Percentiles rank a stretch among this genome's conserved stretches.
Evolutionary conservation across 805 yeast species (phyloP).

Genomic region (Zygoascus ofunaensis): DNA sequence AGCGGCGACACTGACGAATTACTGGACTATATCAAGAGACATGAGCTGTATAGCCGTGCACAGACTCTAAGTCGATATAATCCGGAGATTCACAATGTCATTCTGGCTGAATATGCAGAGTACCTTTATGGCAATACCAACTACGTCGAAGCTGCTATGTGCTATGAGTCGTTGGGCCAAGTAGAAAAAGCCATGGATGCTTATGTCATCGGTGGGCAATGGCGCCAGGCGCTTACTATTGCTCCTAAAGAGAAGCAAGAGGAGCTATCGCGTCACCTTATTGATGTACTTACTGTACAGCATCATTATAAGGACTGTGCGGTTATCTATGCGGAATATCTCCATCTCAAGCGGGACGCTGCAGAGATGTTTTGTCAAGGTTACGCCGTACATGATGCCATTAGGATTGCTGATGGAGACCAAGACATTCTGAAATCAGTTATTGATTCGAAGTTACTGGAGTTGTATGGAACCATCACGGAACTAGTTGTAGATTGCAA

Average conservation of each 20-base stretch:
- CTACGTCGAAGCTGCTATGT: conserved; percentile 68
- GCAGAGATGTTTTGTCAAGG: conserved; percentile 64
- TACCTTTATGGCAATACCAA: conserved; percentile 46
- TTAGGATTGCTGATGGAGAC: conserved; percentile 45
- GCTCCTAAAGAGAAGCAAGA: conserved; percentile 30
- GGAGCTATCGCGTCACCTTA: conserved; percentile 51
- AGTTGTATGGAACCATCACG: conserved; percentile 79
- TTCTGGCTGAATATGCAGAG: conserved; percentile 56
- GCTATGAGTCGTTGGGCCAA: conserved; percentile 59
- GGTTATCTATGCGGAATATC: conserved; percentile 53
- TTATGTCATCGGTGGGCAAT: conserved; percentile 59
- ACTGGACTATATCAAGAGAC: conserved; percentile 56
- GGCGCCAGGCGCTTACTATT: conserved; percentile 77
- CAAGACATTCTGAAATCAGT: conserved; percentile 37
- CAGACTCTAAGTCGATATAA: conserved; percentile 53
- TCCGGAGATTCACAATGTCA: conserved; percentile 40
- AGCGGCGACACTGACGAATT: conserved; percentile 41
- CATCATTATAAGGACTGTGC: conserved; percentile 81
- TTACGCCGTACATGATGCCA: conserved; percentile 66
- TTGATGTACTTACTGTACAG: conserved; percentile 45
- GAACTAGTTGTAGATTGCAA: conserved; percentile 91
- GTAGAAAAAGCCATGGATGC: conserved; percentile 56
- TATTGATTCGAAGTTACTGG: conserved; percentile 69
- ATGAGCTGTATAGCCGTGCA: conserved; percentile 63
- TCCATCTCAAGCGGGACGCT: conserved; percentile 54